Base-by-base conservation (phyloP, 2,329 filamentous ascomycete genomes). In the Xylariaceae sp. region DNA sequence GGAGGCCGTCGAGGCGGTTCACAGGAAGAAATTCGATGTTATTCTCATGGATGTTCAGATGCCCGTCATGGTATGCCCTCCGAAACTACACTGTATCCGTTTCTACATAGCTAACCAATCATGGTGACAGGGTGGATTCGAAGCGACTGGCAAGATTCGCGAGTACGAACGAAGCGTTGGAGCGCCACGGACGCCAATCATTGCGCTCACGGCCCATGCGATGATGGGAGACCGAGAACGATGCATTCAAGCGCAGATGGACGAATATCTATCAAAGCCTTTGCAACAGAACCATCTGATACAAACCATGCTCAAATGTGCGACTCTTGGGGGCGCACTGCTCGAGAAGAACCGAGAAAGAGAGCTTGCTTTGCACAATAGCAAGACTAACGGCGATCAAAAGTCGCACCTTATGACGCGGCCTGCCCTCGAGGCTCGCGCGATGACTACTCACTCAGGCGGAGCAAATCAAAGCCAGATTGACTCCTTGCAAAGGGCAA, bases 21-120 rank as follows among this genome's bases (percentile, higher is more conserved):
- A 95, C 78, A 84, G 86, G 69, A 92, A 88, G 74, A 87, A 89
- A 68, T 99, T 95, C 70, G 94, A 99, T 70, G 89, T 96, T 57
- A 94, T 99, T 60, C 80, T 99, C 46, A 99, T 99, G 94, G 94
- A 99, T 68, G 94, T 99, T 16, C 94, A 97, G 70, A 99, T 99
- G 94, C 94, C 94, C n/a, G 88, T 97, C 66, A 97, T 97, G 92
- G 86, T 88, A 74, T 76, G 83, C 56, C 34, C n/a, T 13, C 43
- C 1, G 3, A 21, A 2, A 13, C 45, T 19, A n/a, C 8, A 18
- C 12, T n/a, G 2, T 40, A 37, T 46, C 3, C 26, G 13, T 44
- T 46, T 54, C 48, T 60, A 18, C 32, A 26, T 29, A 16, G 21
- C 41, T 43, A 43, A 43, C 16, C 3, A 59, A 64, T 42, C 26